phyloP scores from a whole-genome alignment of 495 filamentous ascomycete species.

The Terfezia boudieri region DNA sequence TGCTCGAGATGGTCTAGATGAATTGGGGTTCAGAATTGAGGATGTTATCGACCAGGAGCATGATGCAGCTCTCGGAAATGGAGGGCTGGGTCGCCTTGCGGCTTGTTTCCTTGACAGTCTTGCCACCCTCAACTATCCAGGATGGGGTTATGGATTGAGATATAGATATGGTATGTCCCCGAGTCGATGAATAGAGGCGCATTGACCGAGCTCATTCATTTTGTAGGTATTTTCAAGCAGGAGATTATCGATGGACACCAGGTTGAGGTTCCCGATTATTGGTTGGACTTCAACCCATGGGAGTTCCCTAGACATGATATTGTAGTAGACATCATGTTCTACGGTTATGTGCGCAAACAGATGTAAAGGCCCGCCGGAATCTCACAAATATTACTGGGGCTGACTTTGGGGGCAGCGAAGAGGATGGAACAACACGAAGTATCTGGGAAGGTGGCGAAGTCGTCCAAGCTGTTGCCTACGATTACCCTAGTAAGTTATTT shows the following conservation, averaged over 20 bases:
- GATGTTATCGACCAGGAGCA: conserved; percentile 89
- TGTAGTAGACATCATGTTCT: conserved; percentile 90
- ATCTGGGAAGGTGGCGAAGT: conserved; percentile 85
- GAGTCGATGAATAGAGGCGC: background rate
- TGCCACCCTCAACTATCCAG: conserved; percentile 80
- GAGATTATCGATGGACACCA: conserved; percentile 96
- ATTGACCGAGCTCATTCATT: too few relatives aligned
- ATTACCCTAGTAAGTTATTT: conserved; percentile 23
- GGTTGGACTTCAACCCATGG: conserved; percentile 98
- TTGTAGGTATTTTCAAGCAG: conserved; percentile 68
- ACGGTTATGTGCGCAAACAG: conserved; percentile 54
- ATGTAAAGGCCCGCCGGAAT: conserved; percentile 19
- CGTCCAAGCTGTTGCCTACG: conserved; percentile 82
- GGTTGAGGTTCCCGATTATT: conserved; percentile 94
- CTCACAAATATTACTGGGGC: background rate
- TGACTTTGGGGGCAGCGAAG: conserved; percentile 30
- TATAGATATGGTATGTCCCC: conserved; percentile 54
- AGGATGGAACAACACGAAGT: conserved; percentile 45
- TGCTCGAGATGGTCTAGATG: conserved; percentile 63
- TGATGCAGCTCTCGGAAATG: conserved; percentile 89
- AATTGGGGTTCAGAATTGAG: conserved; percentile 90
- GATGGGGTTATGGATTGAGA: conserved; percentile 88
- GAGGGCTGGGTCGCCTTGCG: conserved; percentile 79
- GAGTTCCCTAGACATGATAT: conserved; percentile 92
- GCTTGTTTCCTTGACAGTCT: conserved; percentile 94